Evolutionary conservation across 257 asterid genomes (phyloP).

Genomic region (Solanum chiquidenum): DNA sequence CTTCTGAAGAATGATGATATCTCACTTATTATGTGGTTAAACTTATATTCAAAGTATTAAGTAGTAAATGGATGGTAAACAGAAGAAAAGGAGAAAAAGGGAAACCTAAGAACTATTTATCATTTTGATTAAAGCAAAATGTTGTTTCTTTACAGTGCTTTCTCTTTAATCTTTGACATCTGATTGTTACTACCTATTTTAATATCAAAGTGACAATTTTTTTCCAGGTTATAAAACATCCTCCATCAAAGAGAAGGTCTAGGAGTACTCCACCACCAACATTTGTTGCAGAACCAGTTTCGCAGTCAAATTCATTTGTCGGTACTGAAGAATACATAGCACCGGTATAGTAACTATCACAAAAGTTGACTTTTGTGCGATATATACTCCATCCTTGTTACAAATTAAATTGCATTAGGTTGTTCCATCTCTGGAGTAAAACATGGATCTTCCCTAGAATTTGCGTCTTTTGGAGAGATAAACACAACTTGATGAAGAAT

Average conservation of each 20-base stretch:
- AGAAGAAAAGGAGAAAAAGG: background rate
- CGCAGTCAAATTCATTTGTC: conserved; percentile 91
- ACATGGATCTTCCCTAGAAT: background rate
- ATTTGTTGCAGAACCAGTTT: conserved; percentile 78
- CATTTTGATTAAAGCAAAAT: background rate
- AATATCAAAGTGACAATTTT: background rate
- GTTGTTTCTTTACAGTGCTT: background rate
- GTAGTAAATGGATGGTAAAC: background rate
- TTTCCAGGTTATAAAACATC: conserved; percentile 69
- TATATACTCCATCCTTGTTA: background rate
- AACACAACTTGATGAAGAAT: background rate
- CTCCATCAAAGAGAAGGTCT: conserved; percentile 49
- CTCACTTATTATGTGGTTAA: background rate
- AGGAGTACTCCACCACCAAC: conserved; percentile 70
- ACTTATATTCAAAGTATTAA: background rate
- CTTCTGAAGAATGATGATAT: background rate
- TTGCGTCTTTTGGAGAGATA: background rate
- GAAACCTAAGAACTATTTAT: background rate
- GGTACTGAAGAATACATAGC: conserved; percentile 99
- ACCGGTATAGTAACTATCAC: conserved; percentile 42
- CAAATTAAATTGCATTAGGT: background rate
- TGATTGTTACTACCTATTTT: background rate
- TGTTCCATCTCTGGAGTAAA: background rate
- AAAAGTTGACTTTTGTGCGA: background rate
- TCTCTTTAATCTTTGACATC: background rate